These are phyloP conservation scores for Pulveroboletus sp. DNA, from an alignment of 768 basidiomycete genomes.

Conservation along the genomic window DNA sequence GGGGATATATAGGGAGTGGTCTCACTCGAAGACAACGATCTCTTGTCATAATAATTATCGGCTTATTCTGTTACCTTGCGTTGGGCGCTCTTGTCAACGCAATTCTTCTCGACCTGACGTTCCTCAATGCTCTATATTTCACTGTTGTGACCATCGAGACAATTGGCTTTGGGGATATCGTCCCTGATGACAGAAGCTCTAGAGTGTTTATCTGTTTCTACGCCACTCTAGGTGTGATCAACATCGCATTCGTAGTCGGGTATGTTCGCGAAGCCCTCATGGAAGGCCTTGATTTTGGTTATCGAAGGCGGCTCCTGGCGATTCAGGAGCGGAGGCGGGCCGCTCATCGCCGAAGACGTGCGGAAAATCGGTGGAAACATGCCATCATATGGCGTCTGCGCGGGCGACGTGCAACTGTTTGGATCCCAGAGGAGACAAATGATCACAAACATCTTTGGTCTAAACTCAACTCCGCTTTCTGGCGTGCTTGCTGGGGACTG, in stretches of 20 bases:
- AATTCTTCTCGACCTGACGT: constrained; percentile 48
- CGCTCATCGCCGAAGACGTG: constrained; percentile 39
- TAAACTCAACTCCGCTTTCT: constrained; percentile 8
- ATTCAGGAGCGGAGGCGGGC: constrained; percentile 46
- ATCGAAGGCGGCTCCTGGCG: constrained; percentile 49
- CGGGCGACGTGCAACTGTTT: constrained; percentile 45
- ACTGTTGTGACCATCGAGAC: constrained; percentile 71
- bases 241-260: constrained; percentile 58
- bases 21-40: constrained; percentile 76
- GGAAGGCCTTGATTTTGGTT: constrained; percentile 66
- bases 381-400: constrained; percentile 65
- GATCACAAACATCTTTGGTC: constrained; percentile 6
- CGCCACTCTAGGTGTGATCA: constrained; percentile 57
- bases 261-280: constrained; percentile 67
- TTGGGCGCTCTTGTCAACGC: constrained; percentile 63
- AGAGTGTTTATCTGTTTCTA: constrained; percentile 62
- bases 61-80: constrained; percentile 68
- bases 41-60: constrained; percentile 74
- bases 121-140: constrained; percentile 77
- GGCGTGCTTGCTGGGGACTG: constrained; percentile 9
- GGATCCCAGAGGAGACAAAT: constrained; percentile 41
- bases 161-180: constrained; percentile 74
- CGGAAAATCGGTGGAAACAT: constrained; percentile 52
- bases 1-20: constrained; percentile 56
- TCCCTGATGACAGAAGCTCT: constrained; percentile 45